A percentile compares a stretch with the other conserved stretches of the same genome.
Conservation (phyloP, 2,329 filamentous ascomycete species). For the Cordyceps militaris region DNA sequence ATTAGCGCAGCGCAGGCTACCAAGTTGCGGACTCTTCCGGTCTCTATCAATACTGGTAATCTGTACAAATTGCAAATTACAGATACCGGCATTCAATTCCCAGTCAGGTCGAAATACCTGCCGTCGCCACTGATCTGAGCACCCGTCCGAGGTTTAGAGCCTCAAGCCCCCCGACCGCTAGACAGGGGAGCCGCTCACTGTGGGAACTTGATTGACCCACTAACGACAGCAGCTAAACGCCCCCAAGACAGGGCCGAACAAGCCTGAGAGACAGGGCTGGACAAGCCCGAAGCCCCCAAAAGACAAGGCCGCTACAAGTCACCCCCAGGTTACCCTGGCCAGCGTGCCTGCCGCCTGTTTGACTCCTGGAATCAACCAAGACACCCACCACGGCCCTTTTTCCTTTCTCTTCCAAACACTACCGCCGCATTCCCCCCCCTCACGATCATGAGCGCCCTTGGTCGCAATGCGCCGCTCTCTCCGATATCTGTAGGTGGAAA, state of each 20-base stretch:
- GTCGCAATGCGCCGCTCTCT: slow-evolving; percentile 69
- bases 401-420: slow-evolving; percentile 16
- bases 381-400: slow-evolving; percentile 14
- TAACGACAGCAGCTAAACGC: no score
- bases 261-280: not conserved
- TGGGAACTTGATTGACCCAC: no score
- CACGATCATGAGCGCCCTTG: slow-evolving; percentile 51
- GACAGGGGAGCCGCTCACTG: no score
- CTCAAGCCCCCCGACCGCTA: no score
- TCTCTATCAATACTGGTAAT: no score
- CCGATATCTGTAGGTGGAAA: slow-evolving; percentile 77
- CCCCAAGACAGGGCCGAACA: no score
- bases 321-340: not conserved
- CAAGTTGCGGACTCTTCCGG: not conserved
- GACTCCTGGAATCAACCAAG: slow-evolving; percentile 15
- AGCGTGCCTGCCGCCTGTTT: slow-evolving; percentile 7
- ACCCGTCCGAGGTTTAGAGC: no score
- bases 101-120: not conserved
- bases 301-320: not conserved
- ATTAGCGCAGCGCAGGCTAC: not conserved
- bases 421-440: slow-evolving; percentile 20
- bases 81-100: not conserved
- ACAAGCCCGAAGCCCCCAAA: not conserved
- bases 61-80: no score
- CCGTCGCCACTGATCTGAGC: no score